Base-by-base conservation (phyloP, 371 early-diverging fungal genomes). In the Mucor mucedo region DNA sequence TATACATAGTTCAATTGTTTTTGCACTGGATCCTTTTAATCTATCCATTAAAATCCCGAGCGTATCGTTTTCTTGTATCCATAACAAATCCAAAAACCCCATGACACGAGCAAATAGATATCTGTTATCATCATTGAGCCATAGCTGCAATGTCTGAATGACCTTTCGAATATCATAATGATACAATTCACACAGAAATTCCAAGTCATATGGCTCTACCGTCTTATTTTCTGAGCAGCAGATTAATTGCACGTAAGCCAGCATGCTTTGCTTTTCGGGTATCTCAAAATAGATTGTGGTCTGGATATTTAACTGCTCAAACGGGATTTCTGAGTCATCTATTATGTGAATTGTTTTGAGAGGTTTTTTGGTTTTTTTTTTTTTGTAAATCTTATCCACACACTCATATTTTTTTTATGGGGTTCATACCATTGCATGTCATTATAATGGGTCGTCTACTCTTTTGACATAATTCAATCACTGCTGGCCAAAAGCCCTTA, bases 371-470 rank as follows among this genome's bases (percentile, higher is more conserved):
- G 0, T 21, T 21, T 21, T 0, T 21, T 21, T 21, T 21, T 21
- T 21, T 21, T 21, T 21, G 21, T 21, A n/a, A 28, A 16, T 21
- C 35, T n/a, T 60, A 21, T 41, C 10, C 44, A 28, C 35, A 1
- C 21, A 16, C n/a, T 28, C 39, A 6, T 29, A 33, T 28, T 13
- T 41, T 21, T 21, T 21, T 21, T 21, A 1, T 0, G 21, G 21
- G 21, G 41, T 30, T 74, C 35, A 35, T 79, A 87, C 89, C 86
- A 63, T 88, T 88, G 70, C 93, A 91, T 0, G 91, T 93, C 70
- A 93, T 77, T 13, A 93, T 82, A 14, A 94, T 91, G 0, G 95
- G 95, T 5, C 92, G 74, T 55, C 86, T 88, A 72, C 88, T 90
- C 48, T 83, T 86, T 52, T 85, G 82, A 10, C 91, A 83, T 30